These are phyloP conservation scores for Luvunga scandens DNA, from an alignment of 345 rosid species.

Conservation along the genomic window DNA sequence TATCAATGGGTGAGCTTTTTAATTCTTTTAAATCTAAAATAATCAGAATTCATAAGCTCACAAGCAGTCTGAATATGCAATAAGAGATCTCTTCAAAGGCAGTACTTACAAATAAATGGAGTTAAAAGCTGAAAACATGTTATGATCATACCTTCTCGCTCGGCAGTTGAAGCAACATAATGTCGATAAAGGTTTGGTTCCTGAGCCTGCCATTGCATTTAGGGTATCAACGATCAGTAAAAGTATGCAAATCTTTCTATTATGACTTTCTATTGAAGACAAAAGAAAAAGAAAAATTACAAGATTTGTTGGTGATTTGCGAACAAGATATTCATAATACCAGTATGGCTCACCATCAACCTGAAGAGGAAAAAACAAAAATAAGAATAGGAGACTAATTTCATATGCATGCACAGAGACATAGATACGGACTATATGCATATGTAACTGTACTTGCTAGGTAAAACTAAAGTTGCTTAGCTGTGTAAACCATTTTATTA, in stretches of 20 bases:
- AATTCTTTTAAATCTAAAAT: not conserved
- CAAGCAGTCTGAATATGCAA: not conserved
- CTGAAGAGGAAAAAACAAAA: constrained; percentile 28
- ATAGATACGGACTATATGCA: not conserved
- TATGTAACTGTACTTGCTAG: not conserved
- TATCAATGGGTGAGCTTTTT: not conserved
- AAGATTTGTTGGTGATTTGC: constrained; percentile 76
- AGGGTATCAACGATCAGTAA: constrained; percentile 12
- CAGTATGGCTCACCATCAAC: constrained; percentile 87
- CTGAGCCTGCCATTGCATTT: constrained; percentile 52
- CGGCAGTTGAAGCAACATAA: constrained; percentile 75
- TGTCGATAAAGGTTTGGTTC: constrained; percentile 79
- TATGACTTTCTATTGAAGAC: not conserved
- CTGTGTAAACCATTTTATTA: not conserved
- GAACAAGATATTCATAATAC: constrained; percentile 85
- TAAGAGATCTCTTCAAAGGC: not conserved
- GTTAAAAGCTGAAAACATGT: not conserved
- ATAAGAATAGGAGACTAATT: not conserved
- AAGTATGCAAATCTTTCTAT: not conserved
- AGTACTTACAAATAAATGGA: not conserved
- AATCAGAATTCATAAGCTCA: not conserved
- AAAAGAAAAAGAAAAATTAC: constrained; percentile 33
- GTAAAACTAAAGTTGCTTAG: not conserved
- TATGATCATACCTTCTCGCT: constrained; percentile 74
- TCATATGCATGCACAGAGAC: not conserved